These are phyloP conservation scores for Trametes cingulata DNA, from an alignment of 768 basidiomycete genomes.

Conservation along the genomic window DNA sequence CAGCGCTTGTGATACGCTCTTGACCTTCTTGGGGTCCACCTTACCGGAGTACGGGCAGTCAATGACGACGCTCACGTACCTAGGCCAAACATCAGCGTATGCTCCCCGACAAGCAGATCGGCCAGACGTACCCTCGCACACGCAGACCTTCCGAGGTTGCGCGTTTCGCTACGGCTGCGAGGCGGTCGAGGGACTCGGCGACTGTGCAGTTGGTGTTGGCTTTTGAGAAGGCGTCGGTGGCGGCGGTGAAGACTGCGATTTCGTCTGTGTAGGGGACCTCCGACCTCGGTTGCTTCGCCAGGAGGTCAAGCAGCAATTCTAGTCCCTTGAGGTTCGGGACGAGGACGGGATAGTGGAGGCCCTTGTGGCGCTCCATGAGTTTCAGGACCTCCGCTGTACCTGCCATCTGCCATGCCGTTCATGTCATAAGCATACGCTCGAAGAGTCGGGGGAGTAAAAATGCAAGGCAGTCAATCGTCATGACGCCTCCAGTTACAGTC, in stretches of 20 bases:
- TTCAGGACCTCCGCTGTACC: conserved; percentile 77
- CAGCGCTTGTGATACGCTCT: conserved; percentile 69
- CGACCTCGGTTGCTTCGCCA: conserved; percentile 36
- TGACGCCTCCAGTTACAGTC: too few species aligned
- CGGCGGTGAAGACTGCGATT: conserved; percentile 86
- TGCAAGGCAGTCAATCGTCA: too few species aligned
- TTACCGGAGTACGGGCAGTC: conserved; percentile 86
- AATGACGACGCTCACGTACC: conserved; percentile 84
- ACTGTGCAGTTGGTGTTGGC: conserved; percentile 84
- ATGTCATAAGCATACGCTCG: neutral
- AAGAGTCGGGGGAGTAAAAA: too few species aligned
- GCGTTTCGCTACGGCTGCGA: conserved; percentile 59
- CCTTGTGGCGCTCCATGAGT: conserved; percentile 50
- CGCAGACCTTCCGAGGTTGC: conserved; percentile 64
- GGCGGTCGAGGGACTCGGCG: conserved; percentile 63
- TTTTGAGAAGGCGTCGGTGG: conserved; percentile 81
- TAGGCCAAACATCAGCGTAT: conserved; percentile 29
- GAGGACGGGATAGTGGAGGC: conserved; percentile 75
- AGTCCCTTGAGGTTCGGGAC: conserved; percentile 81
- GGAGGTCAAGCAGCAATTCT: conserved; percentile 61
- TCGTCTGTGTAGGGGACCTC: conserved; percentile 67
- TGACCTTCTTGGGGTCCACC: conserved; percentile 63
- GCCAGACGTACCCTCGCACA: conserved; percentile 71
- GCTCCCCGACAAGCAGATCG: conserved; percentile 30
- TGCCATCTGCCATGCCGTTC: conserved; percentile 63